Conservation (phyloP, 768 basidiomycete genomes). For the Pleurotus djamor region DNA sequence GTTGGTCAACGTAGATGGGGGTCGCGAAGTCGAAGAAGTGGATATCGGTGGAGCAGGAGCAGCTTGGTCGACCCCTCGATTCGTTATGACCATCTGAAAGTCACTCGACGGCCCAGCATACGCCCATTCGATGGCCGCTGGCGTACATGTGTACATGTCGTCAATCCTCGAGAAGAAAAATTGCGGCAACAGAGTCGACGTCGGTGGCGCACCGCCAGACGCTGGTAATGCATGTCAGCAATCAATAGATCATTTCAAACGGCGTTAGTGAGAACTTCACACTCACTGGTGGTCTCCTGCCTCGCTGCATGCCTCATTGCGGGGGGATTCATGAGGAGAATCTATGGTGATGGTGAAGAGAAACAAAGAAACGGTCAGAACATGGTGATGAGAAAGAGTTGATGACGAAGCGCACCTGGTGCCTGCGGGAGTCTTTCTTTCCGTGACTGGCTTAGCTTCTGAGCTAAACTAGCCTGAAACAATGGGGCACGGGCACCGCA, state of each 20-base stretch:
- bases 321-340: background rate
- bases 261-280: constrained; percentile 11
- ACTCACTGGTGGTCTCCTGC: constrained; percentile 2
- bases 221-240: constrained; percentile 4
- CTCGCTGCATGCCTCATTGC: background rate
- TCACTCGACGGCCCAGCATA: constrained; percentile 28
- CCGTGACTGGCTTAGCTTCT: background rate
- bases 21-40: background rate
- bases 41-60: constrained; percentile 10
- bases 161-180: constrained; percentile 17
- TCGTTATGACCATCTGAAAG: constrained; percentile 35
- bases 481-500: background rate
- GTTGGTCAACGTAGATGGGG: background rate
- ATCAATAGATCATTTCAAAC: background rate
- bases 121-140: constrained; percentile 30
- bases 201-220: constrained; percentile 6
- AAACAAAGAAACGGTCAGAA: constrained; percentile 12
- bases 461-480: constrained; percentile 4
- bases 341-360: constrained; percentile 19
- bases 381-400: background rate
- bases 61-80: constrained; percentile 28
- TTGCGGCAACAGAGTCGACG: constrained; percentile 10
- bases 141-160: constrained; percentile 23
- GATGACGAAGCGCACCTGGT: constrained; percentile 6
- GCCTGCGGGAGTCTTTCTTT: background rate